phyloP scores from a whole-genome alignment of 2,329 filamentous ascomycete genomes.

The Gnomoniopsis sp. region DNA sequence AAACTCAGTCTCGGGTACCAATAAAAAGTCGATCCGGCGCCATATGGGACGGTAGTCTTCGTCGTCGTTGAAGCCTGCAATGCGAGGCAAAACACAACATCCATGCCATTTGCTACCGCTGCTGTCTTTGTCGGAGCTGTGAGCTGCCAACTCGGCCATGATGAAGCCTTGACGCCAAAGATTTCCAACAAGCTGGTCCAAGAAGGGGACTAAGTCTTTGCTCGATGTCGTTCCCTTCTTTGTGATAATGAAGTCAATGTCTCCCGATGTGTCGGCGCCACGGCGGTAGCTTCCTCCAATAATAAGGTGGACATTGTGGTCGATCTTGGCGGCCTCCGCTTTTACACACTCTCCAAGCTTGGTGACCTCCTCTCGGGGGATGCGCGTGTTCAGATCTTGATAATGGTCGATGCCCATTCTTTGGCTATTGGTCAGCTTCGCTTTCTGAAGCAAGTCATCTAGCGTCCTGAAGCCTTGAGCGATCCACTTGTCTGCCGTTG shows the following conservation, averaged over 20 bases:
- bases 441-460: slow-evolving; percentile 62
- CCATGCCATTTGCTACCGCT: slow-evolving; percentile 84
- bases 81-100: slow-evolving; percentile 65
- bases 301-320: slow-evolving; percentile 64
- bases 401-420: slow-evolving; percentile 75
- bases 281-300: slow-evolving; percentile 84
- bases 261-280: slow-evolving; percentile 69
- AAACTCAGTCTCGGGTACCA: slow-evolving; percentile 75
- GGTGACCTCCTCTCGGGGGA: slow-evolving; percentile 73
- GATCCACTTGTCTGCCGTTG: slow-evolving; percentile 72
- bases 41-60: slow-evolving; percentile 49
- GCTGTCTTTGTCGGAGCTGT: slow-evolving; percentile 33
- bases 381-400: slow-evolving; percentile 72
- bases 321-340: slow-evolving; percentile 54
- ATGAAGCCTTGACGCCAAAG: slow-evolving; percentile 65
- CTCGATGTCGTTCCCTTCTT: slow-evolving; percentile 53
- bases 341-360: slow-evolving; percentile 65
- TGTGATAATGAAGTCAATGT: slow-evolving; percentile 84
- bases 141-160: slow-evolving; percentile 63
- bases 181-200: slow-evolving; percentile 59
- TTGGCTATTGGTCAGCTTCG: slow-evolving; percentile 66
- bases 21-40: slow-evolving; percentile 80
- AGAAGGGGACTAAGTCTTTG: slow-evolving; percentile 56
- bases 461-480: slow-evolving; percentile 71
- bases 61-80: slow-evolving; percentile 26